Conservation (phyloP, 2,329 filamentous ascomycete genomes). For the Waltergamsia citrina region DNA sequence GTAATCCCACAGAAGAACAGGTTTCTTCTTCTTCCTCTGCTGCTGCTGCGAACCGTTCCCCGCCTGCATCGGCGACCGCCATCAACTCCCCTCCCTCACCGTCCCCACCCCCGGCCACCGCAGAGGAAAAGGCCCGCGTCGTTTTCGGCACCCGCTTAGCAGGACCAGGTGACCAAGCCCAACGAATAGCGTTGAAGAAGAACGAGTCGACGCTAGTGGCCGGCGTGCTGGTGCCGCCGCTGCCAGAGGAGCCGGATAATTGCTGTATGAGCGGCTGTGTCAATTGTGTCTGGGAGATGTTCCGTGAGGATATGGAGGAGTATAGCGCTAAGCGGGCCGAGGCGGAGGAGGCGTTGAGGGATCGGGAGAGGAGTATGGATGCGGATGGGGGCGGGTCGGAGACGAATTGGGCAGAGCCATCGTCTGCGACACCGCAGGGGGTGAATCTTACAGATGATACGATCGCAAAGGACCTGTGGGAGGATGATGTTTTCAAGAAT, state of each 20-base stretch:
- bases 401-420: constrained; percentile 47
- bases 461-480: constrained; percentile 43
- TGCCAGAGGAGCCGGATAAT: constrained; percentile 86
- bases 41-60: constrained; percentile 1
- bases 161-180: constrained; percentile 60
- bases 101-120: constrained; percentile 19
- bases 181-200: constrained; percentile 47
- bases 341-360: constrained; percentile 46
- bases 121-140: constrained; percentile 49
- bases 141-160: constrained; percentile 76
- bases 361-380: constrained; percentile 52
- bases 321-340: constrained; percentile 62
- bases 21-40: constrained; percentile 4
- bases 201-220: constrained; percentile 57
- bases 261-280: constrained; percentile 99
- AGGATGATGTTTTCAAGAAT: constrained; percentile 63
- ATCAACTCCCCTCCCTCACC: constrained; percentile 5
- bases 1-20: no score
- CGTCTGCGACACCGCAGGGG: constrained; percentile 58
- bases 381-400: constrained; percentile 72
- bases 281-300: constrained; percentile 93
- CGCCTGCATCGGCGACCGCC: constrained; percentile 5
- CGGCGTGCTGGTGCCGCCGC: constrained; percentile 73
- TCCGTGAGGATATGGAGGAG: constrained; percentile 83
- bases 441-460: constrained; percentile 21